Conservation (phyloP, 2,329 filamentous ascomycete species). For the Aspergillus melleus region DNA sequence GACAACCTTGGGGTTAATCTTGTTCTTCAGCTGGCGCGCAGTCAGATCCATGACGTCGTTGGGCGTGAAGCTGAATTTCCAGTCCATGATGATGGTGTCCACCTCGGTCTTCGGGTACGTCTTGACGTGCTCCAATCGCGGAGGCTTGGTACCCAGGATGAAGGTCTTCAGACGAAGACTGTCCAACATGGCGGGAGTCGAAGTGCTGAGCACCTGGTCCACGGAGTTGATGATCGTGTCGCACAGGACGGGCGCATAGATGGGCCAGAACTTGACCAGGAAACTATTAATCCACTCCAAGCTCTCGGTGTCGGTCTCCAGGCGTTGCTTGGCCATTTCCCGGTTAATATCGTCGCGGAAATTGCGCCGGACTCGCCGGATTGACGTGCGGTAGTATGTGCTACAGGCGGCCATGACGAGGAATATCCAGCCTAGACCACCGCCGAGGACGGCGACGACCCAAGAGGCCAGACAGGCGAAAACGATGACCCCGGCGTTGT, state of each 20-base stretch:
- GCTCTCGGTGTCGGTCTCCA: constrained; percentile 89
- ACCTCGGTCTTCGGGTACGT: constrained; percentile 95
- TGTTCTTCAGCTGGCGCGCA: constrained; percentile 83
- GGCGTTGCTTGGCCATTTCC: constrained; percentile 79
- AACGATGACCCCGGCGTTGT: constrained; percentile 90
- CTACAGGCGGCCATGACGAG: constrained; percentile 88
- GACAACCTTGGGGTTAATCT: constrained; percentile 95
- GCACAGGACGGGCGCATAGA: constrained; percentile 91
- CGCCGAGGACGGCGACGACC: constrained; percentile 84
- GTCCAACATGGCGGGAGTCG: constrained; percentile 89
- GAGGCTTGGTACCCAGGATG: constrained; percentile 90
- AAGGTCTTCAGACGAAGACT: constrained; percentile 93
- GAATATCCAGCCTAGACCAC: constrained; percentile 89
- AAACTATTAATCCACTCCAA: constrained; percentile 99
- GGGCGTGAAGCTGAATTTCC: constrained; percentile 99
- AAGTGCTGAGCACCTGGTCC: constrained; percentile 90
- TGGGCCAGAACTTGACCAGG: constrained; percentile 98
- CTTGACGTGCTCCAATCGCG: constrained; percentile 95
- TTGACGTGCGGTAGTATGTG: constrained; percentile 95
- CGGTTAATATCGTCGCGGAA: constrained; percentile 92
- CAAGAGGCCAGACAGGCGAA: constrained; percentile 91
- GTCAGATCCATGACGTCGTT: constrained; percentile 94
- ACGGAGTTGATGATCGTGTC: constrained; percentile 91
- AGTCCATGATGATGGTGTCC: constrained; percentile 97
- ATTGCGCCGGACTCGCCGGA: constrained; percentile 89